Percentiles rank a stretch among this genome's conserved stretches.
These are phyloP conservation scores for Podaxis mareebaensis DNA, from an alignment of 768 basidiomycete species.

Conservation along the genomic window DNA sequence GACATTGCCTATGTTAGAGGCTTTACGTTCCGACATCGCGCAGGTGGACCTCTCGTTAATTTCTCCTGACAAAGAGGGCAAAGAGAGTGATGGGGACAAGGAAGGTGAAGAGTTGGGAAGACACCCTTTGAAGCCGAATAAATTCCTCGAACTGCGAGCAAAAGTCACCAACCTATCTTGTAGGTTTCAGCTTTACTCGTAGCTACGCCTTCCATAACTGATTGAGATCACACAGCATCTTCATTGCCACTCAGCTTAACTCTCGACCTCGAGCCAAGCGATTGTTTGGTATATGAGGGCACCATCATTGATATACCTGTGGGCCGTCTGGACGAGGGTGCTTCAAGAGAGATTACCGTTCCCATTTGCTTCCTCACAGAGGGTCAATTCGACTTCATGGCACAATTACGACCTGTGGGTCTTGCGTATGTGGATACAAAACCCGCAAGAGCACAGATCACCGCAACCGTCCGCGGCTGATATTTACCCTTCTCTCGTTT, in stretches of 20 bases:
- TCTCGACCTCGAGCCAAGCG: conserved; percentile 55
- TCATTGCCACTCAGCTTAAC: conserved; percentile 54
- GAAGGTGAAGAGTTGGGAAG: conserved; percentile 29
- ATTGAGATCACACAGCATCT: conserved; percentile 39
- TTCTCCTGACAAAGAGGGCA: conserved; percentile 26
- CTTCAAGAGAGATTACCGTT: conserved; percentile 49
- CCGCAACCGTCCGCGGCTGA: conserved; percentile 25
- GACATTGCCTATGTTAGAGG: conserved; percentile 77
- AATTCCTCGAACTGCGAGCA: conserved; percentile 61
- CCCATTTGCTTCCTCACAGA: conserved; percentile 73
- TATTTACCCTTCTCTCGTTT: neutral
- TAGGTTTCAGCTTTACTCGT: conserved; percentile 36
- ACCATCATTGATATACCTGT: conserved; percentile 58
- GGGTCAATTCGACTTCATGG: conserved; percentile 61
- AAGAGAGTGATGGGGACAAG: conserved; percentile 28
- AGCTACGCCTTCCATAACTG: conserved; percentile 5
- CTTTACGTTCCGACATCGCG: conserved; percentile 67
- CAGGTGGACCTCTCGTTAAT: conserved; percentile 56
- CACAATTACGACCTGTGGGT: conserved; percentile 40
- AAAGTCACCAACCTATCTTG: conserved; percentile 66
- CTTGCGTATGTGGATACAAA: conserved; percentile 27
- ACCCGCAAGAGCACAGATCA: conserved; percentile 43
- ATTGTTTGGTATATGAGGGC: conserved; percentile 74
- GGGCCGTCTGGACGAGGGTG: conserved; percentile 59
- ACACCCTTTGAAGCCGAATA: conserved; percentile 54